phyloP scores from a whole-genome alignment of 495 filamentous ascomycete species.

The Penicillium manginii region DNA sequence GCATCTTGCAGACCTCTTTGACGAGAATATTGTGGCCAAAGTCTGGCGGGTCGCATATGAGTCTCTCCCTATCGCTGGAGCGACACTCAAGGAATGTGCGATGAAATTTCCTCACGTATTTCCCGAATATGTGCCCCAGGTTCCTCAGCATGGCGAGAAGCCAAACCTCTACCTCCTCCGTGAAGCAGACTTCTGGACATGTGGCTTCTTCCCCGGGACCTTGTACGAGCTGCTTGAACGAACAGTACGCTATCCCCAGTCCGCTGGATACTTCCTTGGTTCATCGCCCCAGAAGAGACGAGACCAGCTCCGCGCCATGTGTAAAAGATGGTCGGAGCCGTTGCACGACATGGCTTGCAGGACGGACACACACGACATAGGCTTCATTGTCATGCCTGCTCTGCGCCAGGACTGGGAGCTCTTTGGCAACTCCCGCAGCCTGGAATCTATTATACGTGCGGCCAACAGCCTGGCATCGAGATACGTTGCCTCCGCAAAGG shows the following conservation, averaged over 20 bases:
- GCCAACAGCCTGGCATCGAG: slow-evolving; percentile 39
- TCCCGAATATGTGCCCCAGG: neutral
- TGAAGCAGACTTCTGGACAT: too few species aligned
- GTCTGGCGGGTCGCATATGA: neutral
- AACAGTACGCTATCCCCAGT: too few species aligned
- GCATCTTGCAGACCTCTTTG: too few species aligned
- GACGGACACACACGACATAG: too few species aligned
- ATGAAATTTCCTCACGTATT: neutral
- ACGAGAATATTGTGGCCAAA: too few species aligned
- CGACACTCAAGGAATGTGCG: neutral
- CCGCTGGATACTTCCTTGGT: neutral
- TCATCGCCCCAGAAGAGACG: neutral
- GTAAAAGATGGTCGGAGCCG: neutral
- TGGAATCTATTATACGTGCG: slow-evolving; percentile 18
- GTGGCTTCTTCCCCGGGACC: too few species aligned
- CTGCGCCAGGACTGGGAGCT: too few species aligned
- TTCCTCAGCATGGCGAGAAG: slow-evolving; percentile 11
- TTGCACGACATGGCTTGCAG: too few species aligned
- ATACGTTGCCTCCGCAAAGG: slow-evolving; percentile 28
- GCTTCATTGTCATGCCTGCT: too few species aligned
- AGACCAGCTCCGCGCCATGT: neutral
- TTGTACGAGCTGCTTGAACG: too few species aligned
- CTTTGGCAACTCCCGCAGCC: too few species aligned
- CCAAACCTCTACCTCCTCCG: slow-evolving; percentile 9
- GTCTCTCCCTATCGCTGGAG: slow-evolving; percentile 5